phyloP scores from a whole-genome alignment of 1,284 basidiomycete genomes.

The Cystobasidium pallidum region DNA sequence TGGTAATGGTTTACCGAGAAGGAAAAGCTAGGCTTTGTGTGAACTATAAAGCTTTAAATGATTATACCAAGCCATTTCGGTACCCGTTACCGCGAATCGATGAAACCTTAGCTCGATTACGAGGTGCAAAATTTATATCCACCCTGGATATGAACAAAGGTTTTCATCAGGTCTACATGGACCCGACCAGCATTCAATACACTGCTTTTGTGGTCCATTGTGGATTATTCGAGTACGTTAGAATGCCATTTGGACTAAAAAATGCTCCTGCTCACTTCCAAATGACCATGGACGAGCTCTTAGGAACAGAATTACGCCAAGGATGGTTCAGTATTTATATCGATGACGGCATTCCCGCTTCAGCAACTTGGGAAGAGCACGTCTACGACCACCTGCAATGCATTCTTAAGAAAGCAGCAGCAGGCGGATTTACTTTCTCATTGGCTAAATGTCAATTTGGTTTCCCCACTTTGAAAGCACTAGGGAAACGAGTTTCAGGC shows the following conservation, averaged over 20 bases:
- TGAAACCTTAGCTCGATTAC: constrained; percentile 57
- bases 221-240: constrained; percentile 58
- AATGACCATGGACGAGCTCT: constrained; percentile 52
- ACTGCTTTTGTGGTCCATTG: constrained; percentile 57
- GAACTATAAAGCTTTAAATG: constrained; percentile 61
- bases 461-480: too few species aligned
- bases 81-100: constrained; percentile 58
- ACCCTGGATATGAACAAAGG: constrained; percentile 57
- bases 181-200: constrained; percentile 47
- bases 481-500: too few species aligned
- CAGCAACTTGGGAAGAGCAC: too few species aligned
- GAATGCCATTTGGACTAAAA: constrained; percentile 59
- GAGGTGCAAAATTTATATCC: constrained; percentile 54
- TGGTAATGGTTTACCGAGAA: constrained; percentile 60
- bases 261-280: constrained; percentile 59
- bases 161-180: constrained; percentile 53
- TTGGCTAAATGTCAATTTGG: too few species aligned
- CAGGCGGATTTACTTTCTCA: too few species aligned
- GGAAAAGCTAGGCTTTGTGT: constrained; percentile 61
- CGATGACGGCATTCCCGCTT: too few species aligned
- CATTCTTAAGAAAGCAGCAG: too few species aligned
- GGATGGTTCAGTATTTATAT: too few species aligned
- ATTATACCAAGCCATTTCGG: constrained; percentile 56
- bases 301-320: constrained; percentile 34
- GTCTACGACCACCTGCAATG: too few species aligned